Conservation (phyloP, 345 rosid species). For the Brassica carinata region DNA sequence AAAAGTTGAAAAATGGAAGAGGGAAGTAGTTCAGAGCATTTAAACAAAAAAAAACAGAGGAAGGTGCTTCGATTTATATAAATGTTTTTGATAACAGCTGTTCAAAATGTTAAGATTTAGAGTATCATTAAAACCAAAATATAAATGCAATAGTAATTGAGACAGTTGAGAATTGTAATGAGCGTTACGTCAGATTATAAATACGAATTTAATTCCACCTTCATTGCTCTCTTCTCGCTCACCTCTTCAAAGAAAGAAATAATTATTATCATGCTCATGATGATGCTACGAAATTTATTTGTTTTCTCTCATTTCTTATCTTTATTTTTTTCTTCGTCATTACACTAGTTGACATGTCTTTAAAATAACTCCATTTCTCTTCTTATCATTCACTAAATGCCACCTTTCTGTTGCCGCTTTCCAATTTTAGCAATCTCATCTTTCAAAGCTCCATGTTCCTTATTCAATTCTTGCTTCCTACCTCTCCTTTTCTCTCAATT, state of each 20-base stretch:
- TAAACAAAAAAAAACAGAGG: slow-evolving; percentile 42
- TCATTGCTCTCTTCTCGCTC: slow-evolving; percentile 37
- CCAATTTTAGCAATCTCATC: slow-evolving; percentile 49
- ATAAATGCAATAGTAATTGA: slow-evolving; percentile 96
- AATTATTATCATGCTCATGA: slow-evolving; percentile 39
- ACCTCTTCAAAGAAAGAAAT: slow-evolving; percentile 34
- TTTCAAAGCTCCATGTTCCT: slow-evolving; percentile 48
- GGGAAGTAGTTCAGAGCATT: slow-evolving; percentile 73
- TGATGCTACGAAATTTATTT: slow-evolving; percentile 32
- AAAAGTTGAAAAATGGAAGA: slow-evolving; percentile 39
- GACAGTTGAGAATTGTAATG: slow-evolving; percentile 88
- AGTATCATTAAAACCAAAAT: slow-evolving; percentile 70
- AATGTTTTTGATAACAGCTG: slow-evolving; percentile 35
- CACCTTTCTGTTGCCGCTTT: slow-evolving; percentile 60
- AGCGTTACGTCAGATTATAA: slow-evolving; percentile 86
- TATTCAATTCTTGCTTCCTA: slow-evolving; percentile 49
- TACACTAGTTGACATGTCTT: slow-evolving; percentile 37
- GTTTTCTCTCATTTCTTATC: neutral
- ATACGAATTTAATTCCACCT: slow-evolving; percentile 73
- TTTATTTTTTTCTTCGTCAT: slow-evolving; percentile 8
- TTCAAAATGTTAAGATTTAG: slow-evolving; percentile 54
- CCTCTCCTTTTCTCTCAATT: slow-evolving; percentile 40
- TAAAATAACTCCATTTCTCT: slow-evolving; percentile 36
- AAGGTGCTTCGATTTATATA: slow-evolving; percentile 29
- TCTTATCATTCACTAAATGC: slow-evolving; percentile 60